These are phyloP conservation scores for Sodiomyces alkalinus DNA, from an alignment of 2,329 filamentous ascomycete genomes.

Conservation along the genomic window DNA sequence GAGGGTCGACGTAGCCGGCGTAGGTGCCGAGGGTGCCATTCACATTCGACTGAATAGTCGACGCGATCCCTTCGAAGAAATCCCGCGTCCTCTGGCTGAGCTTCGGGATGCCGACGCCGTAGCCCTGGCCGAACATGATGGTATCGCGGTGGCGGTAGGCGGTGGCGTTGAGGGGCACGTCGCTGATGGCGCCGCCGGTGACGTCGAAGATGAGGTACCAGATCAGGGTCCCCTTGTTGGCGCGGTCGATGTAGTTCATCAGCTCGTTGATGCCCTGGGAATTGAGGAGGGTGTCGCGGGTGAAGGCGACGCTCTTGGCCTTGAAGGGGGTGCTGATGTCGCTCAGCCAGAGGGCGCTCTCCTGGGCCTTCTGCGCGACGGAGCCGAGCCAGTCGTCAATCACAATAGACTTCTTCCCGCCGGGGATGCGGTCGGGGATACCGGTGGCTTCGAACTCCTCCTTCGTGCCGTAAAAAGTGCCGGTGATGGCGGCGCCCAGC, in stretches of 20 bases:
- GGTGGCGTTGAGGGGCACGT: conserved; percentile 38
- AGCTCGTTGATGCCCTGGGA: conserved; percentile 28
- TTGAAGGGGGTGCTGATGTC: conserved; percentile 36
- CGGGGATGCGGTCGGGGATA: conserved; percentile 31
- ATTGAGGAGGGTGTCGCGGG: conserved; percentile 29
- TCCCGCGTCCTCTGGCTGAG: conserved; percentile 28
- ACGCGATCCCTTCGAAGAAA: conserved; percentile 37
- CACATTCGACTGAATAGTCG: conserved; percentile 21
- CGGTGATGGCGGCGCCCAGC: conserved; percentile 38
- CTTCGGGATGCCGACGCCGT: conserved; percentile 33
- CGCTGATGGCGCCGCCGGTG: conserved; percentile 42
- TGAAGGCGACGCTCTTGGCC: conserved; percentile 41
- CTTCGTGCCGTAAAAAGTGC: conserved; percentile 44
- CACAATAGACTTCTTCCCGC: conserved; percentile 22
- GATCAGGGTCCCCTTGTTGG: conserved; percentile 32
- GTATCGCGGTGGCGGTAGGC: conserved; percentile 50
- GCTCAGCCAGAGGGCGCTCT: conserved; percentile 29
- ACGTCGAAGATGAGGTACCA: conserved; percentile 51
- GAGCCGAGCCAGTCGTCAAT: conserved; percentile 49
- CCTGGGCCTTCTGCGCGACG: conserved; percentile 35
- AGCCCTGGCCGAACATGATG: conserved; percentile 48
- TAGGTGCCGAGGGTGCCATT: conserved; percentile 34
- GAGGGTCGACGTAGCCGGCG: conserved; percentile 46
- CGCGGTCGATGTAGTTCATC: conserved; percentile 35
- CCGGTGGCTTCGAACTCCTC: conserved; percentile 37